phyloP scores from a whole-genome alignment of 2,329 filamentous ascomycete species.

The Ceratocystis albifundus region DNA sequence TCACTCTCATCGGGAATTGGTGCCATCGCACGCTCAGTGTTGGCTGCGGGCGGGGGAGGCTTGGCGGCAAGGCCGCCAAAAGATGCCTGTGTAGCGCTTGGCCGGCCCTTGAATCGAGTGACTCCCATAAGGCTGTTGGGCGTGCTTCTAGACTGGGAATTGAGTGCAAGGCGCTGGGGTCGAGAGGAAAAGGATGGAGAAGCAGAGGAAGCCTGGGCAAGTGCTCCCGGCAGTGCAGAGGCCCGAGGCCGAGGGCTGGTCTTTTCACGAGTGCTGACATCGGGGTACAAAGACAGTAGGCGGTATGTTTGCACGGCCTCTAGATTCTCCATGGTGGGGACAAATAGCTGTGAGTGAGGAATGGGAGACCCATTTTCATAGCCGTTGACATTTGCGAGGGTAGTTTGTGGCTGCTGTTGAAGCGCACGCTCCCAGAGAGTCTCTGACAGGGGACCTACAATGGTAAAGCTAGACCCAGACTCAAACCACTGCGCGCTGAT shows the following conservation, averaged over 20 bases:
- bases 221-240: neutral
- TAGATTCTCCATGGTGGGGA: slow-evolving; percentile 19
- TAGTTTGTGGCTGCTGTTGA: slow-evolving; percentile 1
- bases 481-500: slow-evolving; percentile 4
- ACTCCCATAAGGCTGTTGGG: slow-evolving; percentile 11
- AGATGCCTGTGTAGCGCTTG: slow-evolving; percentile 12
- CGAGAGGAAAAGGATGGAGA: neutral
- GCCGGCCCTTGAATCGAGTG: slow-evolving; percentile 21
- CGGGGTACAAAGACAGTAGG: slow-evolving; percentile 15
- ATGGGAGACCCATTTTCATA: no score
- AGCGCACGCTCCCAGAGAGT: slow-evolving; percentile 22
- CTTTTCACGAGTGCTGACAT: slow-evolving; percentile 14
- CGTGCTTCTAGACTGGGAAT: neutral
- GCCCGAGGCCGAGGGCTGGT: neutral
- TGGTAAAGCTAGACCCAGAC: slow-evolving; percentile 14
- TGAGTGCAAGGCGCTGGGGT: neutral
- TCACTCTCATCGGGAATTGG: slow-evolving; percentile 18
- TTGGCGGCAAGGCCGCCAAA: slow-evolving; percentile 17
- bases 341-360: neutral
- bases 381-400: neutral
- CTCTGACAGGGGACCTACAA: slow-evolving; percentile 15
- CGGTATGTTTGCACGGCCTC: slow-evolving; percentile 23
- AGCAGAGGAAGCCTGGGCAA: neutral
- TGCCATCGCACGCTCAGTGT: slow-evolving; percentile 21
- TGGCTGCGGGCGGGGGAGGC: slow-evolving; percentile 14